phyloP scores from a whole-genome alignment of 1,284 basidiomycete genomes.

The Papiliotrema nemorosa region DNA sequence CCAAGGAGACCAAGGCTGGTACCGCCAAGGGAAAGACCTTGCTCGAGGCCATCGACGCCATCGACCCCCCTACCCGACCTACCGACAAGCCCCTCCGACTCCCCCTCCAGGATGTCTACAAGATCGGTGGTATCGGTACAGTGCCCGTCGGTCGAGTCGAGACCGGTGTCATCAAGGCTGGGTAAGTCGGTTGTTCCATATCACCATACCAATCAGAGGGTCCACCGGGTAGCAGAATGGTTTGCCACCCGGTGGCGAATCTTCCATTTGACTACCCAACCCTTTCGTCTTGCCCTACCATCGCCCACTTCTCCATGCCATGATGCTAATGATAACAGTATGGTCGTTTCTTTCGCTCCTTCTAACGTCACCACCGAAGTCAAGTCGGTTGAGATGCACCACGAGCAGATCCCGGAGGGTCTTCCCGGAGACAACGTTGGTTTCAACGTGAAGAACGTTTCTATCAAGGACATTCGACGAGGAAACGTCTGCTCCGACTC shows the following conservation, averaged over 20 bases:
- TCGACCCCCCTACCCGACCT: slow-evolving; percentile 94
- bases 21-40: slow-evolving; percentile 96
- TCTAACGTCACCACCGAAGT: slow-evolving; percentile 99
- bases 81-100: slow-evolving; percentile 99
- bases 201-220: too few species aligned
- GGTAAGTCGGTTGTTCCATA: neutral
- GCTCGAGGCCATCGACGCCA: slow-evolving; percentile 99
- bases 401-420: slow-evolving; percentile 72
- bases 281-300: too few species aligned
- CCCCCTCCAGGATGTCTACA: slow-evolving; percentile 99
- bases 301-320: slow-evolving; percentile 7
- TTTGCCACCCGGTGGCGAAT: slow-evolving; percentile 41
- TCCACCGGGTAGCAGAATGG: slow-evolving; percentile 57
- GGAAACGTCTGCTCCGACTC: slow-evolving; percentile 99
- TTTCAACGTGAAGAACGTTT: slow-evolving; percentile 56
- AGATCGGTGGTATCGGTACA: slow-evolving; percentile 99
- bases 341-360: slow-evolving; percentile 97
- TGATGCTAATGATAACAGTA: slow-evolving; percentile 52
- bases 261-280: too few species aligned
- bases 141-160: slow-evolving; percentile 99
- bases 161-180: slow-evolving; percentile 99
- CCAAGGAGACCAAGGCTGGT: slow-evolving; percentile 91
- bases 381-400: slow-evolving; percentile 98
- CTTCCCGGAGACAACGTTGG: slow-evolving; percentile 89
- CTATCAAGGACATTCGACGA: slow-evolving; percentile 99